Base-by-base conservation (phyloP, 2,329 filamentous ascomycete species). In the Pseudocercospora vitis region DNA sequence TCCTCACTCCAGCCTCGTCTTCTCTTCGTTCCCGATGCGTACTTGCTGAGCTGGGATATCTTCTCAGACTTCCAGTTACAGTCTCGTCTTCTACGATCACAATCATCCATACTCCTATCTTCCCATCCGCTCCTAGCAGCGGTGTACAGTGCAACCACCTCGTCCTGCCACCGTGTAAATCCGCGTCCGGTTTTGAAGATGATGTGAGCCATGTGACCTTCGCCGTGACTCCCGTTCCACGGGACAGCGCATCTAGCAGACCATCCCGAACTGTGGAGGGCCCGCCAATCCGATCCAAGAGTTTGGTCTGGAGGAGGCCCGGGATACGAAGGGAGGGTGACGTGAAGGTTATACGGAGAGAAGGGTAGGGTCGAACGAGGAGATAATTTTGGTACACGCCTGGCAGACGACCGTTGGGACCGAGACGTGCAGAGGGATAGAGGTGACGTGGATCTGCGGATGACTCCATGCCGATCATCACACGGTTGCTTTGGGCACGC, bases 321-420 rank as follows among this genome's bases (percentile, higher is more conserved):
- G 85, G 85, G 0, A 87, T 79, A 2, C 85, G 80, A 23, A 88
- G 77, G 1, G 82, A 80, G 0, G 85, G 85, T 1, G 83, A 86
- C 2, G 85, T 85, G 65, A 89, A 89, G 1, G 88, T 77, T 48
- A 89, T 83, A 1, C 81, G 79, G 0, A 89, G 74, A 29, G 77
- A 84, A 1, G 86, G 85, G 58, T 82, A 82, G 0, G 86, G 86
- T 3, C 85, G 76, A 4, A 86, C 79, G 14, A 86, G 78, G n/a
- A 86, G 74, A 62, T 85, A 86, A 42, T 70, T 71, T 48, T 71
- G 70, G 44, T 71, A 73, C 0, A 72, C 70, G 5, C 70, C 70
- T 1, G 70, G 70, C 3, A 73, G 47, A 7, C 70, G 58, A 0
- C 70, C 70, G 6, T 64, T 67, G 1, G 63, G 62, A 2, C 70